These are phyloP conservation scores for Cordyceps tenuipes DNA, from an alignment of 2,329 filamentous ascomycete genomes.

Conservation along the genomic window DNA sequence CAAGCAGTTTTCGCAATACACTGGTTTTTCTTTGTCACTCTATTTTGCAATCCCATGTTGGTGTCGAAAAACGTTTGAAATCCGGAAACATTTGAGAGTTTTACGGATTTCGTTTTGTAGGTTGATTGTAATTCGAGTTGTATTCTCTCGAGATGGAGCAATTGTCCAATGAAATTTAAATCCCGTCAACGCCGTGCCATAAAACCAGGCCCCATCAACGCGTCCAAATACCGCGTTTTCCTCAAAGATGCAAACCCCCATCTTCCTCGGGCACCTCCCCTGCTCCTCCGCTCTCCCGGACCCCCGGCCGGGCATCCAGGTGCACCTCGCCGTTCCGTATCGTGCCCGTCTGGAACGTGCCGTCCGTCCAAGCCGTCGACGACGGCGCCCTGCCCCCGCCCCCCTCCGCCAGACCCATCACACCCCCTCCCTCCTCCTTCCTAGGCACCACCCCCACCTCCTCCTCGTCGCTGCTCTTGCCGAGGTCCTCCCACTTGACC, in stretches of 20 bases:
- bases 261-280: slow-evolving; percentile 32
- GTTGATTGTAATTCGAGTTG: background rate
- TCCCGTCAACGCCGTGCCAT: background rate
- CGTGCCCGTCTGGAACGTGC: slow-evolving; percentile 54
- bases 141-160: background rate
- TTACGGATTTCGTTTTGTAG: too few relatives aligned
- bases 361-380: slow-evolving; percentile 49
- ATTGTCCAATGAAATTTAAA: background rate
- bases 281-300: slow-evolving; percentile 47
- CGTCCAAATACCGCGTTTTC: background rate
- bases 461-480: slow-evolving; percentile 26
- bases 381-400: background rate
- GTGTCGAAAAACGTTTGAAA: too few relatives aligned
- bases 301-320: slow-evolving; percentile 28
- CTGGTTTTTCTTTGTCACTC: background rate
- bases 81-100: too few relatives aligned
- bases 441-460: background rate
- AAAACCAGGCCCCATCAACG: background rate
- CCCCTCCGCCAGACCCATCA: background rate
- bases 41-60: background rate
- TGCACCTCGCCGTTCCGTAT: slow-evolving; percentile 42
- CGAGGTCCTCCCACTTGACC: slow-evolving; percentile 50
- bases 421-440: background rate
- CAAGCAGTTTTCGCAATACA: background rate
- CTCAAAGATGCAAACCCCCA: slow-evolving; percentile 54